A percentile compares a stretch with the other conserved stretches of the same genome.
Conservation (phyloP, 768 basidiomycete genomes). For the Russula emetica region DNA sequence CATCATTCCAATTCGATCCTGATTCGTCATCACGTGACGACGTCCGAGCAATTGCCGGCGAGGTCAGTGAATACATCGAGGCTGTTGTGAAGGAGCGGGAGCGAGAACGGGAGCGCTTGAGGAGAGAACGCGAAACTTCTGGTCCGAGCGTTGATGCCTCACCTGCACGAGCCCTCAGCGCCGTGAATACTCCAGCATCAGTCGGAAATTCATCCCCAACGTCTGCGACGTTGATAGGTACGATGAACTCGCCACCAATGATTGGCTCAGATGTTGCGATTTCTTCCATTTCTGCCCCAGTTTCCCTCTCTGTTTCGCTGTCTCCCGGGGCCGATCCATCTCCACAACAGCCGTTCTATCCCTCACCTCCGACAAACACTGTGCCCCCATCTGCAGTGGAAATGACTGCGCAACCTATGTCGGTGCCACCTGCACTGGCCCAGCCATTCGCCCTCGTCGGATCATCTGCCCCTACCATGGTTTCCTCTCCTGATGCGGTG, state of each 20-base stretch:
- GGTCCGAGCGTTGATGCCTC: conserved; percentile 21
- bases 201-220: conserved; percentile 14
- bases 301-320: conserved; percentile 29
- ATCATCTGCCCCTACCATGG: conserved; percentile 5
- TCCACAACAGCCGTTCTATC: conserved; percentile 45
- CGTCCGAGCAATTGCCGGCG: conserved; percentile 50
- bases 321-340: conserved; percentile 29
- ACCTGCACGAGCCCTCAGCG: conserved; percentile 15
- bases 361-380: conserved; percentile 51
- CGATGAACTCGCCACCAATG: conserved; percentile 17
- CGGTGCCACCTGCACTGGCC: conserved; percentile 5
- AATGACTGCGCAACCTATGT: conserved; percentile 2
- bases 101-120: conserved; percentile 67
- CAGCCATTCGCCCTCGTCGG: conserved; percentile 13
- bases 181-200: conserved; percentile 22
- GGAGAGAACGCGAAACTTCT: conserved; percentile 56
- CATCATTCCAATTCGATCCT: conserved; percentile 45
- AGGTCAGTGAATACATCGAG: conserved; percentile 70
- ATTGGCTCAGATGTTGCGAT: conserved; percentile 6
- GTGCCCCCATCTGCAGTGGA: conserved; percentile 18
- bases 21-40: conserved; percentile 36
- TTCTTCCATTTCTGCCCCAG: conserved; percentile 21
- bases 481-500: conserved; percentile 20
- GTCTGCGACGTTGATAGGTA: conserved; percentile 21
- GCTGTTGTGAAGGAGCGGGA: conserved; percentile 73